These are phyloP conservation scores for Saxophila tyrrhenica DNA, from an alignment of 495 filamentous ascomycete genomes.

Conservation along the genomic window DNA sequence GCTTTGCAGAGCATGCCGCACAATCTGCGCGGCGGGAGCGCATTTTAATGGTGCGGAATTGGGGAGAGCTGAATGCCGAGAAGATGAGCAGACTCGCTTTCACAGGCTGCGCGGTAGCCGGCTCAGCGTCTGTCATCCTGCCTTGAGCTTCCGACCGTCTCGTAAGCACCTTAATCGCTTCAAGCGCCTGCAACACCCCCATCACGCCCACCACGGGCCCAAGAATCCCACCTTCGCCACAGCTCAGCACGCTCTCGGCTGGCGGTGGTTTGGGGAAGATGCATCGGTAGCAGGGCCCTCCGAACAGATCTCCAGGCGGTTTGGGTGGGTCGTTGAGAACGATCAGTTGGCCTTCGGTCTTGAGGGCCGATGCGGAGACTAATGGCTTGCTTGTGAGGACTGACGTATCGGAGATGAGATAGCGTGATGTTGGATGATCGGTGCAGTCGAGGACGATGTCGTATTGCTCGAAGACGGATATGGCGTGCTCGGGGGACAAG, in stretches of 20 bases:
- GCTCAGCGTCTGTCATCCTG: background rate
- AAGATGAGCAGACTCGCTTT: constrained; percentile 54
- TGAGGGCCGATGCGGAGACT: constrained; percentile 76
- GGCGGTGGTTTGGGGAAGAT: constrained; percentile 83
- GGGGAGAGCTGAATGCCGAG: constrained; percentile 54
- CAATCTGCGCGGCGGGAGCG: constrained; percentile 55
- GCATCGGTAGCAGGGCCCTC: constrained; percentile 85
- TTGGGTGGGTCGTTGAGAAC: constrained; percentile 59
- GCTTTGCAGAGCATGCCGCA: constrained; percentile 56
- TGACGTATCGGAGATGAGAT: constrained; percentile 83
- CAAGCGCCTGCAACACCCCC: constrained; percentile 83
- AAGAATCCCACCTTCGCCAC: constrained; percentile 83
- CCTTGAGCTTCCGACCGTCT: too few species aligned
- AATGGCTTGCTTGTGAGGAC: constrained; percentile 69
- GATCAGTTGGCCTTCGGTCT: constrained; percentile 81
- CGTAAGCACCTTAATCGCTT: constrained; percentile 73
- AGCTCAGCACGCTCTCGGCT: constrained; percentile 61
- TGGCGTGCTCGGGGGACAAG: constrained; percentile 53
- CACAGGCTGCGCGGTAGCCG: constrained; percentile 4
- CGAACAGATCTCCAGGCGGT: constrained; percentile 36
- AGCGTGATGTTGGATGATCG: constrained; percentile 81
- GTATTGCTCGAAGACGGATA: constrained; percentile 52
- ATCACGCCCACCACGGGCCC: constrained; percentile 90
- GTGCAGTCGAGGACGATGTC: constrained; percentile 90
- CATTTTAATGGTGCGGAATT: constrained; percentile 65